Percentiles rank a stretch among this genome's conserved stretches.
Conservation (phyloP, 2,329 filamentous ascomycete genomes). For the Monosporascus ibericus region DNA sequence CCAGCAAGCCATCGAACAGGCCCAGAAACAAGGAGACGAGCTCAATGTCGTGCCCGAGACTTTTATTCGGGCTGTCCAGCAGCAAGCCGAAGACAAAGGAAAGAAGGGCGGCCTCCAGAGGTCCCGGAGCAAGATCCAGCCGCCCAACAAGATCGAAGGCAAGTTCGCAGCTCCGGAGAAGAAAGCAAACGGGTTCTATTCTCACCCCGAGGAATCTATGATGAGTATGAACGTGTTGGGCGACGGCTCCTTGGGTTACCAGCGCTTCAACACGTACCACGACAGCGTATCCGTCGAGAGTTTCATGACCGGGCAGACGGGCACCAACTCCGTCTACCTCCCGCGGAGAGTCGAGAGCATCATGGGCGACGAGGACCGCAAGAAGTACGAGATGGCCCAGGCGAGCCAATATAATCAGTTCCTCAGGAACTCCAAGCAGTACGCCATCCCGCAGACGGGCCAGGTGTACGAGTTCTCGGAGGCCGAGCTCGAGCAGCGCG, state of each 20-base stretch:
- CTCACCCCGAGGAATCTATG: conserved; percentile 62
- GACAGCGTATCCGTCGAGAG: conserved; percentile 41
- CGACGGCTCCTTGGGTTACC: conserved; percentile 6
- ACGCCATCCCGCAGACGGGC: conserved; percentile 31
- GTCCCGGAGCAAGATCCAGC: conserved; percentile 57
- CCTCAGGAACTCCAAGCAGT: conserved; percentile 25
- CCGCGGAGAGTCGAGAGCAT: conserved; percentile 67
- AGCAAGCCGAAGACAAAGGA: conserved; percentile 19
- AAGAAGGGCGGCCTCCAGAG: conserved; percentile 35
- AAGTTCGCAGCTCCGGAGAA: conserved; percentile 69
- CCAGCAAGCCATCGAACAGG: conserved; percentile 76
- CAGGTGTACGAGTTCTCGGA: conserved; percentile 47
- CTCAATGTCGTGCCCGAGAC: conserved; percentile 85
- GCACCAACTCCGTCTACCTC: conserved; percentile 55
- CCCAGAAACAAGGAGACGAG: conserved; percentile 74
- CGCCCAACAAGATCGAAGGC: conserved; percentile 69
- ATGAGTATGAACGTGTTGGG: conserved; percentile 41
- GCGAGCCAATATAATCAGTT: conserved; percentile 39
- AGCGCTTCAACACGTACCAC: conserved; percentile 5
- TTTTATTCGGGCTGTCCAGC: conserved; percentile 59
- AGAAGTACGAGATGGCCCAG: conserved; percentile 67
- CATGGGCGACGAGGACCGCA: conserved; percentile 71
- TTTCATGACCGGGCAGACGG: conserved; percentile 50
- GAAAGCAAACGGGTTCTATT: conserved; percentile 62
- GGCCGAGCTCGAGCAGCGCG: conserved; percentile 33